Conservation (phyloP, 129 eudicot genomes). For the Ambrosia artemisiifolia region DNA sequence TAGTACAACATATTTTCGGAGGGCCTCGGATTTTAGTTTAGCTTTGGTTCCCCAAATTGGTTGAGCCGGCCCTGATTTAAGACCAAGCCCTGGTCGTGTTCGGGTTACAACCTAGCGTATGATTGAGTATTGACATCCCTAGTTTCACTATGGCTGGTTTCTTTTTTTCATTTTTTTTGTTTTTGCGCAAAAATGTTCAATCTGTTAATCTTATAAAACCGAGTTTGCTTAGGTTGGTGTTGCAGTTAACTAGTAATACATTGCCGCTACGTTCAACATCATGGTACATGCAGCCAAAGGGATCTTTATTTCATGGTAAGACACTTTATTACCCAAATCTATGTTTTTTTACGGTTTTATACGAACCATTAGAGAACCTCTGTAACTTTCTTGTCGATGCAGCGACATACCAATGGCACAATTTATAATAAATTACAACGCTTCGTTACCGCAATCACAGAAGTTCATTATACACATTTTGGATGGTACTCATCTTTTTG, state of each 20-base stretch:
- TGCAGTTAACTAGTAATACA: conserved; percentile 29
- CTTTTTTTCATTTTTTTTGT: neutral
- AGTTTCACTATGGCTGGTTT: neutral
- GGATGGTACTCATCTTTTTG: conserved; percentile 76
- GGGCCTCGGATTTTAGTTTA: too few species aligned
- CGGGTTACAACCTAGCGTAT: neutral
- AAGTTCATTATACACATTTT: conserved; percentile 74
- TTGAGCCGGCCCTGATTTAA: too few species aligned
- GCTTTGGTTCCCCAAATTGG: too few species aligned
- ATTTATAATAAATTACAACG: conserved; percentile 71
- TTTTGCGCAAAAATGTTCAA: conserved; percentile 7
- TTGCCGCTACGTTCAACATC: conserved; percentile 19
- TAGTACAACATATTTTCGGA: too few species aligned
- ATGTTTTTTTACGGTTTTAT: neutral
- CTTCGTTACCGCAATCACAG: conserved; percentile 63
- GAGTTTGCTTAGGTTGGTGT: conserved; percentile 18
- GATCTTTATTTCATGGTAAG: conserved; percentile 69
- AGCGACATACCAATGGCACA: conserved; percentile 98
- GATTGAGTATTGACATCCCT: neutral
- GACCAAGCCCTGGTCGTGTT: neutral
- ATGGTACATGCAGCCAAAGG: conserved; percentile 90
- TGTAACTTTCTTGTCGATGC: conserved; percentile 22
- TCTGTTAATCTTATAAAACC: neutral
- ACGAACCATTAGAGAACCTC: neutral
- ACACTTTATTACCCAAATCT: neutral